Conservation (phyloP, 768 basidiomycete species). For the Trametes punicea region DNA sequence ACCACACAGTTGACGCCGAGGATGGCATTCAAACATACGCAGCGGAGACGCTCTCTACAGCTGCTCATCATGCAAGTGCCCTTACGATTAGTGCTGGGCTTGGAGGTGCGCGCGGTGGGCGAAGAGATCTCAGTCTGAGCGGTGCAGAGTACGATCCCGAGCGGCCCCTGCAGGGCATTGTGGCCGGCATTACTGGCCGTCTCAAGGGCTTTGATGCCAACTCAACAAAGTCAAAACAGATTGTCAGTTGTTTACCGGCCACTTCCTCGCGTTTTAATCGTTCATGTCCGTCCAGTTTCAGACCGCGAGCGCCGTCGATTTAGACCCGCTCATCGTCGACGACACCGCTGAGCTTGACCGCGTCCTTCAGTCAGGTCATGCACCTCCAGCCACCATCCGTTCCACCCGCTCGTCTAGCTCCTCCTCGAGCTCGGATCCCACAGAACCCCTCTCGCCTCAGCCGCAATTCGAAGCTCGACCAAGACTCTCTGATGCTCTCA, state of each 20-base stretch:
- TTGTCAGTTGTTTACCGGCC: slow-evolving; percentile 35
- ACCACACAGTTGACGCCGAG: slow-evolving; percentile 52
- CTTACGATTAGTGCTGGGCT: slow-evolving; percentile 85
- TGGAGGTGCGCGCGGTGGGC: slow-evolving; percentile 44
- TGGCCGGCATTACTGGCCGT: slow-evolving; percentile 56
- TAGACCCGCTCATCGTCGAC: slow-evolving; percentile 59
- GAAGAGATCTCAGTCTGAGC: slow-evolving; percentile 59
- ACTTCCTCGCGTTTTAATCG: not conserved
- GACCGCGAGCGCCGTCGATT: slow-evolving; percentile 37
- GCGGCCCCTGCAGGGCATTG: slow-evolving; percentile 68
- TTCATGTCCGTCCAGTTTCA: slow-evolving; percentile 9
- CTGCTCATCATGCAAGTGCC: slow-evolving; percentile 86
- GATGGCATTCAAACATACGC: slow-evolving; percentile 63
- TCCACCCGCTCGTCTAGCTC: slow-evolving; percentile 43
- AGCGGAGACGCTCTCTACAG: slow-evolving; percentile 74
- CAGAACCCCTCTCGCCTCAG: slow-evolving; percentile 43
- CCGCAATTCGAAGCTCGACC: slow-evolving; percentile 45
- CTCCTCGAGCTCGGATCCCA: slow-evolving; percentile 38
- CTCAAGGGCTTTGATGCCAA: slow-evolving; percentile 57
- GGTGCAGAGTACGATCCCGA: slow-evolving; percentile 88
- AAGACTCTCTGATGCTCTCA: slow-evolving; percentile 68
- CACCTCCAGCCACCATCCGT: slow-evolving; percentile 39
- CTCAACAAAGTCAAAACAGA: slow-evolving; percentile 46
- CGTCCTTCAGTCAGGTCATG: slow-evolving; percentile 53
- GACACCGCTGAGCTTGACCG: slow-evolving; percentile 61